Percentiles rank a stretch among this genome's conserved stretches.
Conservation (phyloP, 2,329 filamentous ascomycete genomes). For the Berkeleyomyces rouxiae region DNA sequence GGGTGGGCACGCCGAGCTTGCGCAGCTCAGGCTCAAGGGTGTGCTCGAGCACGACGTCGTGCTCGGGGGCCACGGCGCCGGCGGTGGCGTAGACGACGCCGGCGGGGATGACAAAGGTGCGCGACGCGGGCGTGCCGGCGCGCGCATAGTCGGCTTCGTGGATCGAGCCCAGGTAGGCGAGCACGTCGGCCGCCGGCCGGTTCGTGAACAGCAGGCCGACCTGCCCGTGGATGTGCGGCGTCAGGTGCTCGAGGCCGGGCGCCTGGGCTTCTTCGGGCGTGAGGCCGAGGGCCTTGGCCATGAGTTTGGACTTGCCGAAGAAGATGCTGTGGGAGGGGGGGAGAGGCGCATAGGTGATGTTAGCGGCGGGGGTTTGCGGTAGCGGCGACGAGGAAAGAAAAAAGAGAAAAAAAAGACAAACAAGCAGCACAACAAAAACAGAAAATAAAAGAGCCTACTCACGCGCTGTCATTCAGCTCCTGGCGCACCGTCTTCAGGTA, state of each 20-base stretch:
- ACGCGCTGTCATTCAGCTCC: constrained; percentile 75
- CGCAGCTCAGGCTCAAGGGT: constrained; percentile 80
- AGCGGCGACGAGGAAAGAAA: not conserved
- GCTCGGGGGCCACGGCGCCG: constrained; percentile 60
- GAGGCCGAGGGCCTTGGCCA: constrained; percentile 82
- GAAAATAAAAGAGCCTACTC: constrained; percentile 20
- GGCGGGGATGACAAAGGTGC: constrained; percentile 63
- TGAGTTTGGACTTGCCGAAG: constrained; percentile 99
- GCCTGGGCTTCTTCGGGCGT: constrained; percentile 64
- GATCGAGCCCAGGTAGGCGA: constrained; percentile 56
- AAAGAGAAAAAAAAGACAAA: not conserved
- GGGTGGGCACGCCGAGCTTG: constrained; percentile 76
- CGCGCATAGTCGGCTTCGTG: constrained; percentile 77
- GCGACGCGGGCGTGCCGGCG: constrained; percentile 58
- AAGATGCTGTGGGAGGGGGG: constrained; percentile 47
- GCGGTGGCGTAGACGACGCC: constrained; percentile 69
- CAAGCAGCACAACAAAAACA: not conserved
- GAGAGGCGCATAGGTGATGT: not conserved
- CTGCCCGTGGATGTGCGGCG: constrained; percentile 55
- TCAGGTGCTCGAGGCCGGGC: constrained; percentile 56
- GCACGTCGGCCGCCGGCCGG: constrained; percentile 49
- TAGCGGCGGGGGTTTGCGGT: not conserved
- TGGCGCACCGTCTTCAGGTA: constrained; percentile 81
- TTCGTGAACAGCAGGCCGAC: constrained; percentile 86
- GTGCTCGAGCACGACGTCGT: constrained; percentile 78